Base-by-base conservation (phyloP, 306 rosid species). In the Fragaria iinumae region DNA sequence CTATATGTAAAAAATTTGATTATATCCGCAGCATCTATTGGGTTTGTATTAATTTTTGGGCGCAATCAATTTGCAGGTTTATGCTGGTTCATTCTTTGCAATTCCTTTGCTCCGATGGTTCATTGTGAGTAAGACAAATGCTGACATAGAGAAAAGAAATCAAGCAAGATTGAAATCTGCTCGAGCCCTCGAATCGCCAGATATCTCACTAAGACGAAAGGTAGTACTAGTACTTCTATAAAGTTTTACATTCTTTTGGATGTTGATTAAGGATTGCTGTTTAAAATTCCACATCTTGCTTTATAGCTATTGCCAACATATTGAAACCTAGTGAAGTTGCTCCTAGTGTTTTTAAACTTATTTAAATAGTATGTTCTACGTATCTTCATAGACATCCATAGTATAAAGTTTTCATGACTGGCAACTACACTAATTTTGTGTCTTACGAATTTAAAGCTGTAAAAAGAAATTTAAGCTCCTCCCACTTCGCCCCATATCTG, bases 11-110 rank as follows among this genome's bases (percentile, higher is more conserved):
- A n/a, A 55, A 18, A 56, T 70, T 55, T 67, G 71, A 59, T 74
- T 47, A 56, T 67, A 75, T 67, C 59, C 18, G 10, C 49, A 23
- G 52, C 73, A 60, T 60, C 68, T 75, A 72, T 69, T 73, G 48
- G 23, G 62, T 65, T 73, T 73, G 52, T 56, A 13, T 77, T 76
- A 43, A 53, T 77, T 47, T 71, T 77, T 53, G 38, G 60, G 59
- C 70, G 44, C 77, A 64, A 65, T 85, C 74, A 75, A 64, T 80
- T 34, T 84, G 85, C 91, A 95, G 99, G 83, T 95, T 66, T 95
- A 95, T 84, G 99, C 99, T 53, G 98, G 96, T 84, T 95, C 99
- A 20, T 92, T 95, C 91, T 95, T 95, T 86, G 92, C 98, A 64
- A 95, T 95, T 88, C 99, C 99, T 73, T 84, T 95, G 85, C 79